These are phyloP conservation scores for Phanerochaete carnosa DNA, from an alignment of 768 basidiomycete genomes.

Conservation along the genomic window DNA sequence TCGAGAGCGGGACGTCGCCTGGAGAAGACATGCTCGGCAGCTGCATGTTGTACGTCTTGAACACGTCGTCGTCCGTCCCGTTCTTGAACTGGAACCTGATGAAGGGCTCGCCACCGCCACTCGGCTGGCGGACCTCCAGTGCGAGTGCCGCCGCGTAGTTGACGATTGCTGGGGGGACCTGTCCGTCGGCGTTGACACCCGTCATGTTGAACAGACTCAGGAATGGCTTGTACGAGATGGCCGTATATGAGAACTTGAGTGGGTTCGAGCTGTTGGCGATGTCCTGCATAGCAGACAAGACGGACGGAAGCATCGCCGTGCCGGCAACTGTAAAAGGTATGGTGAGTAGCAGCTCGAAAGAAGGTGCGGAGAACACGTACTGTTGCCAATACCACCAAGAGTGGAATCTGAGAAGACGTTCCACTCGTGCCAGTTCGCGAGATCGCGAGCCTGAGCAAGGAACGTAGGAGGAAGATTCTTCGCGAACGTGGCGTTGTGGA, in stretches of 20 bases:
- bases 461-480: slow-evolving; percentile 20
- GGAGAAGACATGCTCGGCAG: slow-evolving; percentile 21
- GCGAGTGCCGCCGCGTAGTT: slow-evolving; percentile 60
- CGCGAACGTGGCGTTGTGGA: slow-evolving; percentile 35
- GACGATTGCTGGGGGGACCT: slow-evolving; percentile 58
- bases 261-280: slow-evolving; percentile 51
- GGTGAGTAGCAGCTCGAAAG: not conserved
- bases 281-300: slow-evolving; percentile 48
- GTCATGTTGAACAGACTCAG: slow-evolving; percentile 78
- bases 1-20: slow-evolving; percentile 49
- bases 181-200: slow-evolving; percentile 43
- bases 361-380: slow-evolving; percentile 12
- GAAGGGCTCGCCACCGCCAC: slow-evolving; percentile 38
- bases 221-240: slow-evolving; percentile 75
- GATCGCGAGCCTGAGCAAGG: slow-evolving; percentile 26
- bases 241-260: slow-evolving; percentile 53
- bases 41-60: slow-evolving; percentile 37
- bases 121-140: slow-evolving; percentile 52
- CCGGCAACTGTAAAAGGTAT: slow-evolving; percentile 51
- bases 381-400: slow-evolving; percentile 32
- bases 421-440: slow-evolving; percentile 41
- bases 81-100: slow-evolving; percentile 69
- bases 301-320: slow-evolving; percentile 56
- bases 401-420: slow-evolving; percentile 31
- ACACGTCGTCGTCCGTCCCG: slow-evolving; percentile 46